Conservation (phyloP, 2,329 filamentous ascomycete species). For the Chaetomiaceae sp. region DNA sequence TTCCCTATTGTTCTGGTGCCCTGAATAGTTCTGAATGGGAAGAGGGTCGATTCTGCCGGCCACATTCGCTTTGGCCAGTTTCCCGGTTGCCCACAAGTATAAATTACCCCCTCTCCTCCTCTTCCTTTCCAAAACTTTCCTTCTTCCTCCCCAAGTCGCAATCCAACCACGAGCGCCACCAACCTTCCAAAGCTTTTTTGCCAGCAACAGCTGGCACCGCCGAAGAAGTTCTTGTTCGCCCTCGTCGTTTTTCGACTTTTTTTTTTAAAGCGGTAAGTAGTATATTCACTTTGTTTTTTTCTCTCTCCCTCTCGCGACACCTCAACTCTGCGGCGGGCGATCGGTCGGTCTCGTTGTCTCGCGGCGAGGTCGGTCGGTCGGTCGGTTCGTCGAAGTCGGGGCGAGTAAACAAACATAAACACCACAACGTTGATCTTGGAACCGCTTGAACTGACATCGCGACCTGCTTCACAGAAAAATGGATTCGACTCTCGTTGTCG, state of each 20-base stretch:
- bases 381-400: no score
- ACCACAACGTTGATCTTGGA: not conserved
- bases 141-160: conserved; percentile 3
- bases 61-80: not conserved
- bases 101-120: not conserved
- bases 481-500: not conserved
- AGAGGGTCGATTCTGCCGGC: not conserved
- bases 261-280: not conserved
- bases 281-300: not conserved
- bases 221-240: not conserved
- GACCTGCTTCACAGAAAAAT: not conserved
- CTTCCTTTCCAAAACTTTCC: not conserved
- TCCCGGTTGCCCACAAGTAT: not conserved
- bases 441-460: not conserved
- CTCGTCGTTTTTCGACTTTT: not conserved
- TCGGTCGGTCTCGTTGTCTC: not conserved
- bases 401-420: not conserved
- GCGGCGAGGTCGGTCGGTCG: no score
- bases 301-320: not conserved
- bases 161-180: not conserved
- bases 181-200: not conserved
- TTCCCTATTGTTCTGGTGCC: not conserved
- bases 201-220: conserved; percentile 2
- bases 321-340: not conserved
- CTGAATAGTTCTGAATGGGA: no score